A percentile compares a stretch with the other conserved stretches of the same genome.
Evolutionary conservation across 2,329 filamentous ascomycete genomes (phyloP).

Genomic region (Neonectria sp.): DNA sequence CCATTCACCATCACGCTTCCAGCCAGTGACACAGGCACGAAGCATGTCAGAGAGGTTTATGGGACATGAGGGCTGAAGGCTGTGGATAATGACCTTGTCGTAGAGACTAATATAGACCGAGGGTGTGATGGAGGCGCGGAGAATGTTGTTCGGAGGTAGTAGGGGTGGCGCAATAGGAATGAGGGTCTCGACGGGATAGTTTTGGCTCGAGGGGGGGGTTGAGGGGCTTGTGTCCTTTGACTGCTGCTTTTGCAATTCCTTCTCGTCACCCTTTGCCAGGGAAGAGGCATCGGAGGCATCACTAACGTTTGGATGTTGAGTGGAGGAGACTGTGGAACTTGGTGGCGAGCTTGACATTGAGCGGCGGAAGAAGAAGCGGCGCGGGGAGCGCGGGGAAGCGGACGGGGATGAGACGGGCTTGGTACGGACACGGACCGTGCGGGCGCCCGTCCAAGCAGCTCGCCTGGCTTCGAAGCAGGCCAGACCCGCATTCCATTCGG

Average conservation of each 20-base stretch:
- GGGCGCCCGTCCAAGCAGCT: slow-evolving; percentile 89
- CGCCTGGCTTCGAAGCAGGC: slow-evolving; percentile 84
- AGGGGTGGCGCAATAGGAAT: slow-evolving; percentile 82
- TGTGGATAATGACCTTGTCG: slow-evolving; percentile 87
- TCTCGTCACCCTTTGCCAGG: slow-evolving; percentile 55
- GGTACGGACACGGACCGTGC: slow-evolving; percentile 68
- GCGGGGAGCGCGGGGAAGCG: slow-evolving; percentile 62
- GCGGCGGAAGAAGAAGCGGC: slow-evolving; percentile 66
- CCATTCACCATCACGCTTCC: slow-evolving; percentile 96
- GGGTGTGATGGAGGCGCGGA: slow-evolving; percentile 83
- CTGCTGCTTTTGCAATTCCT: slow-evolving; percentile 50
- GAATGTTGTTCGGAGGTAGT: slow-evolving; percentile 80
- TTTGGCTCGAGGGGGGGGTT: slow-evolving; percentile 36
- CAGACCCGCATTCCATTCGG: slow-evolving; percentile 85
- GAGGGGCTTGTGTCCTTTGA: slow-evolving; percentile 54
- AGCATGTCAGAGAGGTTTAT: slow-evolving; percentile 90
- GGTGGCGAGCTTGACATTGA: slow-evolving; percentile 60
- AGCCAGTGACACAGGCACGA: slow-evolving; percentile 85
- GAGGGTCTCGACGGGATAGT: slow-evolving; percentile 71
- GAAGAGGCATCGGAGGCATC: slow-evolving; percentile 60
- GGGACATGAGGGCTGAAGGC: slow-evolving; percentile 86
- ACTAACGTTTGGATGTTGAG: slow-evolving; percentile 43
- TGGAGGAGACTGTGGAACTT: slow-evolving; percentile 42
- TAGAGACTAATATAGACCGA: slow-evolving; percentile 86
- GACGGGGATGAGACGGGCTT: slow-evolving; percentile 60